Conservation (phyloP, 2,329 filamentous ascomycete species). For the Rhytidhysteron rufulum region DNA sequence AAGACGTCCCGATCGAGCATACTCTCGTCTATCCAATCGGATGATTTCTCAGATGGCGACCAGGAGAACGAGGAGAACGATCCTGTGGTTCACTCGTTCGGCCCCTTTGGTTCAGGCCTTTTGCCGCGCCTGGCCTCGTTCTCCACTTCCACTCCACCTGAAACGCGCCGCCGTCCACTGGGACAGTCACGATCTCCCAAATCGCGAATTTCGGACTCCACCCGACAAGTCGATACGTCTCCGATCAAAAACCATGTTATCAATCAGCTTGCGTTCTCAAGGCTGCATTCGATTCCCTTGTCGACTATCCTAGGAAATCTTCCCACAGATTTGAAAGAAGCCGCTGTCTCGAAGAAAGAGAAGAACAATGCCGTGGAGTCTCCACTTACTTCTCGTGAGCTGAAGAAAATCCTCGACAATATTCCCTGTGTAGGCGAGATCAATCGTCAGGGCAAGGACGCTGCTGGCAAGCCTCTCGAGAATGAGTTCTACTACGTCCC, state of each 20-base stretch:
- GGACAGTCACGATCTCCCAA: conserved; percentile 28
- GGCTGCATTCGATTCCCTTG: conserved; percentile 84
- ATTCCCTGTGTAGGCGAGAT: conserved; percentile 85
- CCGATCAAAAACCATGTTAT: conserved; percentile 78
- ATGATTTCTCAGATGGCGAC: conserved; percentile 68
- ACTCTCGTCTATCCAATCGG: conserved; percentile 35
- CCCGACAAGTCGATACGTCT: conserved; percentile 30
- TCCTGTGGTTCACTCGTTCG: conserved; percentile 86
- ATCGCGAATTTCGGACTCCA: conserved; percentile 20
- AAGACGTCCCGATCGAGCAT: conserved; percentile 19
- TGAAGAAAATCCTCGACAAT: conserved; percentile 68
- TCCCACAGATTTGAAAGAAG: conserved; percentile 54
- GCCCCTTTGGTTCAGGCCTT: conserved; percentile 81
- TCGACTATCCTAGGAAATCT: conserved; percentile 87
- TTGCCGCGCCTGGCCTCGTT: conserved; percentile 79
- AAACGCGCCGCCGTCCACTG: conserved; percentile 21
- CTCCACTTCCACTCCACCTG: conserved; percentile 45
- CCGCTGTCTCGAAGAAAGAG: conserved; percentile 21
- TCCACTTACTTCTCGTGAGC: conserved; percentile 40
- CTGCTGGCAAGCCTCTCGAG: conserved; percentile 87
- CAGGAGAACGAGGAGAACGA: conserved; percentile 94
- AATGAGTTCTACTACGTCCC: conserved; percentile 97
- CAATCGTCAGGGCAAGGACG: conserved; percentile 86
- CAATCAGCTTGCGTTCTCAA: conserved; percentile 93
- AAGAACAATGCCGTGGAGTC: conserved; percentile 13